Evolutionary conservation across 1,139 yeast species (phyloP).

Genomic region (Yamadazyma siamensis): DNA sequence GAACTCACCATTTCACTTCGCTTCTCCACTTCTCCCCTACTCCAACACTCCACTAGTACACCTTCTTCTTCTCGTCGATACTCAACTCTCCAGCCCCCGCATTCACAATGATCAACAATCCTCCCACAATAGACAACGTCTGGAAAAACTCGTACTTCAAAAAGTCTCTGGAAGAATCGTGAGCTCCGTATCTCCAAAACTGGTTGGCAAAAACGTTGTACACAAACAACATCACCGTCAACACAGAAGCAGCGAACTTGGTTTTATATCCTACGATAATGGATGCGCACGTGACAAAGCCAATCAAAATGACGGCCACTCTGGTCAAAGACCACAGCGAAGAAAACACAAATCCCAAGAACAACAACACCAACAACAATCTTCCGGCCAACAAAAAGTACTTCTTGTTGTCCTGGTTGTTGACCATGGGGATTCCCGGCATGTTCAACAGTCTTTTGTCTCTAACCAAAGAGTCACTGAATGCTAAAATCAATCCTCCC

Average conservation of each 20-base stretch:
- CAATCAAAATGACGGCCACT: slow-evolving; percentile 63
- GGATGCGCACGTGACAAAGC: slow-evolving; percentile 69
- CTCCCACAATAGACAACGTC: slow-evolving; percentile 92
- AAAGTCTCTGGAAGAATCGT: slow-evolving; percentile 82
- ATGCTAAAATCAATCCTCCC: slow-evolving; percentile 88
- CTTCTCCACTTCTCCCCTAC: too few species aligned
- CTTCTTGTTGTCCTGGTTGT: slow-evolving; percentile 79
- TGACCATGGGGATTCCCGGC: slow-evolving; percentile 90
- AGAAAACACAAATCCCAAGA: slow-evolving; percentile 80
- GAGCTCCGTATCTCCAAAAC: slow-evolving; percentile 76
- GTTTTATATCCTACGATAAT: slow-evolving; percentile 94
- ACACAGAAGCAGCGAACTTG: slow-evolving; percentile 77
- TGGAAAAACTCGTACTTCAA: slow-evolving; percentile 93
- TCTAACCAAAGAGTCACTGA: slow-evolving; percentile 84
- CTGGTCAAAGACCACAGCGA: slow-evolving; percentile 72
- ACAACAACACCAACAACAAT: slow-evolving; percentile 77
- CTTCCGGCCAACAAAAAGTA: slow-evolving; percentile 89
- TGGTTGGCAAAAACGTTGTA: slow-evolving; percentile 82
- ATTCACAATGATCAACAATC: slow-evolving; percentile 82
- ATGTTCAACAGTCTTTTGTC: slow-evolving; percentile 67
- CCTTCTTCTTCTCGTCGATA: slow-evolving; percentile 93
- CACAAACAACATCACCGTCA: slow-evolving; percentile 69
- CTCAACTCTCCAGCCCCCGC: slow-evolving; percentile 97
- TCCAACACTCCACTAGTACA: slow-evolving; percentile 42
- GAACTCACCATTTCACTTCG: too few species aligned